phyloP scores from a whole-genome alignment of 768 basidiomycete species.

The Pisolithus tinctorius region DNA sequence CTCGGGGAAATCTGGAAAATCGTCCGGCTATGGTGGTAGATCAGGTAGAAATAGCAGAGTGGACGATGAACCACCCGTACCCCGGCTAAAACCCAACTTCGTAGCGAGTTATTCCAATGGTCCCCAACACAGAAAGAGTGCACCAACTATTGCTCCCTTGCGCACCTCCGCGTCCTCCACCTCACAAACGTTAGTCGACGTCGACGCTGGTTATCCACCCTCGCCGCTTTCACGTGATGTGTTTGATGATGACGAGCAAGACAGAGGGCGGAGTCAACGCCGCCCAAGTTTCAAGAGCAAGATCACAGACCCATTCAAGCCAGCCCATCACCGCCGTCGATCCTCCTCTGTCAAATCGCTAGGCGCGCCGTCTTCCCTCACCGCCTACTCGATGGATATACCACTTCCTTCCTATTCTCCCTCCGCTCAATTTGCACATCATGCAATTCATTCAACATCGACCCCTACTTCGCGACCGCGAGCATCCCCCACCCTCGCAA shows the following conservation, averaged over 20 bases:
- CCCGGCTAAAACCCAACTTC: slow-evolving; percentile 25
- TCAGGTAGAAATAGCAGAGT: slow-evolving; percentile 22
- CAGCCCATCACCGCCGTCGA: slow-evolving; percentile 26
- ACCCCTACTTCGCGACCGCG: slow-evolving; percentile 8
- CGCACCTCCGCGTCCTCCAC: slow-evolving; percentile 17
- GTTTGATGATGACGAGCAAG: slow-evolving; percentile 20
- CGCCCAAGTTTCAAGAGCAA: slow-evolving; percentile 28
- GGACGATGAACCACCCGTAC: slow-evolving; percentile 24
- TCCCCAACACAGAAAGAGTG: slow-evolving; percentile 43
- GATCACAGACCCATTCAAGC: slow-evolving; percentile 25
- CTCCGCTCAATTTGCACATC: slow-evolving; percentile 12
- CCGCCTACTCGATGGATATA: slow-evolving; percentile 15
- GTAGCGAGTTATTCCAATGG: slow-evolving; percentile 10
- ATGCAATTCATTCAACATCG: slow-evolving; percentile 9
- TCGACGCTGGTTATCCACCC: slow-evolving; percentile 20
- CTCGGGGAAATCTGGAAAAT: slow-evolving; percentile 32
- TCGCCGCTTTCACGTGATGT: slow-evolving; percentile 20
- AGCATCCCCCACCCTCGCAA: slow-evolving; percentile 18
- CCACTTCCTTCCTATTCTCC: slow-evolving; percentile 20
- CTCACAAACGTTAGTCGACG: slow-evolving; percentile 22
- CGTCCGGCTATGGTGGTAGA: slow-evolving; percentile 20
- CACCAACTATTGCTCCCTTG: slow-evolving; percentile 32
- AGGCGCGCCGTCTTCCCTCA: slow-evolving; percentile 24
- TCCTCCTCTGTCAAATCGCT: slow-evolving; percentile 28
- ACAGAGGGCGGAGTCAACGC: slow-evolving; percentile 23